These are phyloP conservation scores for Exophiala viscosa DNA, from an alignment of 2,329 filamentous ascomycete genomes.

Conservation along the genomic window DNA sequence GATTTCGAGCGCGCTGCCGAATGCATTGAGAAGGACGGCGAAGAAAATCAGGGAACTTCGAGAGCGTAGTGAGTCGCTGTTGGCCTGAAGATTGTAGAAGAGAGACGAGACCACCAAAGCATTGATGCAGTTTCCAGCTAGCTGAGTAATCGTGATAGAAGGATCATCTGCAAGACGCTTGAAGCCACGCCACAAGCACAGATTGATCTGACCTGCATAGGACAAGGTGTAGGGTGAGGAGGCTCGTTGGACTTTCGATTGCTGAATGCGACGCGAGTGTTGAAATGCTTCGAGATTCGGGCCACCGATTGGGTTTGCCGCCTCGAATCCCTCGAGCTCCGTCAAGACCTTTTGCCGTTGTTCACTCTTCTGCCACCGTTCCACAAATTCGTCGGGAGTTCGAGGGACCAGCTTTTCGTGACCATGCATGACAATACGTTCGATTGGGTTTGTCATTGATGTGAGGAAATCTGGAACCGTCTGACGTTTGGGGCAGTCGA, in stretches of 20 bases:
- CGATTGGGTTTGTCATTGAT: slow-evolving; percentile 61
- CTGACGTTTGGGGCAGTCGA: slow-evolving; percentile 62
- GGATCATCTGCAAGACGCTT: slow-evolving; percentile 65
- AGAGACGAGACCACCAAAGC: slow-evolving; percentile 63
- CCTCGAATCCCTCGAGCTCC: slow-evolving; percentile 44
- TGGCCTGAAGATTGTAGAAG: slow-evolving; percentile 61
- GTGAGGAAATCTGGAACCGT: slow-evolving; percentile 69
- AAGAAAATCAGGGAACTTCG: slow-evolving; percentile 64
- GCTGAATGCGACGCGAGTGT: slow-evolving; percentile 40
- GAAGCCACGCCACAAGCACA: slow-evolving; percentile 58
- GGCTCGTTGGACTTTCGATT: slow-evolving; percentile 38
- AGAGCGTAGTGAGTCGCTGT: slow-evolving; percentile 58
- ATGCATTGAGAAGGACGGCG: slow-evolving; percentile 58
- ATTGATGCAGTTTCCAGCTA: slow-evolving; percentile 54
- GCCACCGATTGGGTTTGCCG: slow-evolving; percentile 40
- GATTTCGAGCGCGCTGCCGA: slow-evolving; percentile 65
- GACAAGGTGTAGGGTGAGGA: slow-evolving; percentile 55
- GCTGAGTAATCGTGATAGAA: slow-evolving; percentile 61
- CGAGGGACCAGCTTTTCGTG: slow-evolving; percentile 59
- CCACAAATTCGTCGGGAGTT: slow-evolving; percentile 64
- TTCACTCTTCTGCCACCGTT: slow-evolving; percentile 51
- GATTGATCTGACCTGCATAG: slow-evolving; percentile 53
- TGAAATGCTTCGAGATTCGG: slow-evolving; percentile 37
- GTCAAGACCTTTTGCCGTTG: slow-evolving; percentile 40
- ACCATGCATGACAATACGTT: slow-evolving; percentile 55